A percentile compares a stretch with the other conserved stretches of the same genome.
phyloP scores from a whole-genome alignment of 1,284 basidiomycete genomes.

The Apiotrichum domesticum region DNA sequence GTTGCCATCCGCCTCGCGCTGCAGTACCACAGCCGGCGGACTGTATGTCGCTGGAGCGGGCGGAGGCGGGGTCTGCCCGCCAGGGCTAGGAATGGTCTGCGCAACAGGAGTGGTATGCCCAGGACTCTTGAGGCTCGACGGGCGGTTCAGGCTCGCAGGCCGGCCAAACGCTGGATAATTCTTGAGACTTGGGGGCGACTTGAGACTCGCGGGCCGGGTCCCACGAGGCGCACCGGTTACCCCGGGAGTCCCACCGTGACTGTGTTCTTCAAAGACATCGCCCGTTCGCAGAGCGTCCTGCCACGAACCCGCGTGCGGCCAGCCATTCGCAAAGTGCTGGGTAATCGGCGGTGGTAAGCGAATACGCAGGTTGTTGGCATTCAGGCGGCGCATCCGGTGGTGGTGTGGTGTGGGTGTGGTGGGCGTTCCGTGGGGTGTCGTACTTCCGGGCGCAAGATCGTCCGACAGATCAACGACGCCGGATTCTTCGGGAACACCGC shows the following conservation, averaged over 20 bases:
- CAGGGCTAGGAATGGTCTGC: too few species aligned
- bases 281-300: conserved; percentile 37
- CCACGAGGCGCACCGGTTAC: too few species aligned
- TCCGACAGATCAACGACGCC: background rate
- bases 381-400: conserved; percentile 1
- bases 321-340: conserved; percentile 33
- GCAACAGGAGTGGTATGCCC: background rate
- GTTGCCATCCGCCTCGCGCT: background rate
- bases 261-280: conserved; percentile 20
- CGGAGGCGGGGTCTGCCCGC: too few species aligned
- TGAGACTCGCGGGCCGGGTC: too few species aligned
- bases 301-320: conserved; percentile 44
- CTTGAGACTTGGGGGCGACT: too few species aligned
- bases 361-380: conserved; percentile 22
- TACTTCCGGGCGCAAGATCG: background rate
- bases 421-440: too few species aligned
- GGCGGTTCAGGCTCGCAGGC: too few species aligned
- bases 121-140: background rate
- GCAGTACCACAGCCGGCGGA: too few species aligned
- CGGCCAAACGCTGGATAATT: too few species aligned
- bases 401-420: background rate
- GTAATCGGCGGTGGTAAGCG: conserved; percentile 31
- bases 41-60: too few species aligned
- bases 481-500: conserved; percentile 7
- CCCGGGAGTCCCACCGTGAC: too few species aligned